Conservation (phyloP, 164 flowering plant species). For the Amborella trichopoda region DNA sequence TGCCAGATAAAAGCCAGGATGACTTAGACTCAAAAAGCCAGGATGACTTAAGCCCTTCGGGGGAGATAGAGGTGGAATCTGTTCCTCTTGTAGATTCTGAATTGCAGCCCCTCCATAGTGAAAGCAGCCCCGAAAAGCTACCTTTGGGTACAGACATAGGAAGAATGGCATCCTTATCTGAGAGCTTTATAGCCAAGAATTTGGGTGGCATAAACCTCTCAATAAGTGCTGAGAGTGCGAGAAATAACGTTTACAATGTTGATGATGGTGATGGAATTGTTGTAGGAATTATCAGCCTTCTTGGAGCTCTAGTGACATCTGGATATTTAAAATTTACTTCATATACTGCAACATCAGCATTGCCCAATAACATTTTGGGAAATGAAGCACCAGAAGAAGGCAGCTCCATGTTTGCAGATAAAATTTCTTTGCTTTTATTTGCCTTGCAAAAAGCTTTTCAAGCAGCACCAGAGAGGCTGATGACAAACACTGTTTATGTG, state of each 20-base stretch:
- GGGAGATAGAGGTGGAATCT: constrained; percentile 20
- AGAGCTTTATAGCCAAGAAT: constrained; percentile 37
- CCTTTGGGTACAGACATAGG: constrained; percentile 24
- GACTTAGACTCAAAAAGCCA: neutral
- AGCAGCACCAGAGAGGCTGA: constrained; percentile 87
- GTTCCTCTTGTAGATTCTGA: constrained; percentile 17
- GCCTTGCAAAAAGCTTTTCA: constrained; percentile 90
- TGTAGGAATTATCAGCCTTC: constrained; percentile 64
- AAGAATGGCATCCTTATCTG: constrained; percentile 57
- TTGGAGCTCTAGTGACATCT: constrained; percentile 65
- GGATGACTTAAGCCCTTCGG: constrained; percentile 16
- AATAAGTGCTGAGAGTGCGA: constrained; percentile 88
- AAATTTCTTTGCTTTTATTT: constrained; percentile 76
- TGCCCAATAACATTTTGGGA: constrained; percentile 33
- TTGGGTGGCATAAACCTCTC: constrained; percentile 85
- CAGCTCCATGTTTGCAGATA: constrained; percentile 85
- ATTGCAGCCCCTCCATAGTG: constrained; percentile 13
- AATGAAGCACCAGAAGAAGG: constrained; percentile 57
- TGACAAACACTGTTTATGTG: constrained; percentile 72
- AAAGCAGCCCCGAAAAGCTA: constrained; percentile 9
- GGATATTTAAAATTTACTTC: constrained; percentile 66
- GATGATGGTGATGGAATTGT: constrained; percentile 84
- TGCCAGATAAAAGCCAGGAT: neutral
- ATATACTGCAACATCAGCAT: constrained; percentile 26
- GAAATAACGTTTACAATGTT: constrained; percentile 82